phyloP scores from a whole-genome alignment of 1,284 basidiomycete species.

The Clitocybe nebularis region DNA sequence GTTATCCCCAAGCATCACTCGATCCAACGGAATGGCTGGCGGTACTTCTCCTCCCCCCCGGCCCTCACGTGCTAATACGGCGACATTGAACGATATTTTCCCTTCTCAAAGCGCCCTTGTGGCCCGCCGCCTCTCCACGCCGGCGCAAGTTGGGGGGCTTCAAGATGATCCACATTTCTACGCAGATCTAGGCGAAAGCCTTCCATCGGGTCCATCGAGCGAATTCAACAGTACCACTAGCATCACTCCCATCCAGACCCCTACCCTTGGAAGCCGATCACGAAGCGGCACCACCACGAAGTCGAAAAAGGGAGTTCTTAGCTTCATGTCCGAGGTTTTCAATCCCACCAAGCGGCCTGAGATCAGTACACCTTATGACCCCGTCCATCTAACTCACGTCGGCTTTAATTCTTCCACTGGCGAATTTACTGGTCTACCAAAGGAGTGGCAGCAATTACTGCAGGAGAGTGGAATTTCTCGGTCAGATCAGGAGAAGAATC shows the following conservation, averaged over 20 bases:
- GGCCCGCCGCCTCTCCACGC: slow-evolving; percentile 51
- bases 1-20: slow-evolving; percentile 24
- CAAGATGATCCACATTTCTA: slow-evolving; percentile 37
- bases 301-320: slow-evolving; percentile 71
- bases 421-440: slow-evolving; percentile 95
- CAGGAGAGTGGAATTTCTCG: slow-evolving; percentile 96
- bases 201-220: slow-evolving; percentile 32
- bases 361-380: slow-evolving; percentile 98
- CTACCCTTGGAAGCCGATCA: slow-evolving; percentile 39
- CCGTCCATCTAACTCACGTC: slow-evolving; percentile 99
- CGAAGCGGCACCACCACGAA: slow-evolving; percentile 65
- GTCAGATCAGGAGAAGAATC: slow-evolving; percentile 95
- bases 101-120: slow-evolving; percentile 34
- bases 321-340: slow-evolving; percentile 80
- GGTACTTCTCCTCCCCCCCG: slow-evolving; percentile 59
- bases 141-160: slow-evolving; percentile 27
- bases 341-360: slow-evolving; percentile 80
- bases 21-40: slow-evolving; percentile 35
- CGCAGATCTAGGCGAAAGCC: slow-evolving; percentile 41
- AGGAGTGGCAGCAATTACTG: slow-evolving; percentile 98
- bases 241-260: slow-evolving; percentile 18
- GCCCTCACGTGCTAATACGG: slow-evolving; percentile 78
- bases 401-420: slow-evolving; percentile 99
- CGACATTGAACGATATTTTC: slow-evolving; percentile 71
- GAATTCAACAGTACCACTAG: slow-evolving; percentile 25